phyloP scores from a whole-genome alignment of 768 basidiomycete species.

The Wakefieldia striispora region DNA sequence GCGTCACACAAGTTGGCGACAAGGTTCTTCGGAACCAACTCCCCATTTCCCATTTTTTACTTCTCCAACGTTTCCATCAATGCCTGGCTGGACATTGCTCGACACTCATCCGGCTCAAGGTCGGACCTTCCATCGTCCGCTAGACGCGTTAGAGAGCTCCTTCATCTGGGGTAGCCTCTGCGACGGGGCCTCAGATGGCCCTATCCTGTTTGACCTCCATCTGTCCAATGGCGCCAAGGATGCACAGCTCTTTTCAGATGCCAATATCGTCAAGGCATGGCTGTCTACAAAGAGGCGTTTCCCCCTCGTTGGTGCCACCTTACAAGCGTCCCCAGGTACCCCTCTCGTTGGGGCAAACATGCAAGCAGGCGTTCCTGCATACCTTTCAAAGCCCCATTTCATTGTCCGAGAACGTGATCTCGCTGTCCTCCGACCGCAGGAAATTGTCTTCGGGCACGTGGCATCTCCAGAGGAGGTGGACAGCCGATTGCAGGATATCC shows the following conservation, averaged over 20 bases:
- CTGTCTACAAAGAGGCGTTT: conserved; percentile 43
- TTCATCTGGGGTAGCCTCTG: conserved; percentile 44
- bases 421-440: no score
- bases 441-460: no score
- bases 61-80: neutral
- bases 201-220: conserved; percentile 30
- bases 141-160: conserved; percentile 39
- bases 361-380: no score
- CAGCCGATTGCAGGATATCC: no score
- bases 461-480: no score
- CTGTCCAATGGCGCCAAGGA: conserved; percentile 28
- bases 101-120: conserved; percentile 1
- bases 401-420: no score
- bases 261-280: conserved; percentile 46
- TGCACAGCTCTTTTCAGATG: conserved; percentile 24
- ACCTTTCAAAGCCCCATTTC: no score
- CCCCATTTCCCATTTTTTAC: no score
- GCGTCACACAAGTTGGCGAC: no score
- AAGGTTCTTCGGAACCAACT: no score
- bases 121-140: conserved; percentile 33
- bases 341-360: no score
- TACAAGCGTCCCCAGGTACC: conserved; percentile 23
- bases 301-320: conserved; percentile 46
- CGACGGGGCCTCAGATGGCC: conserved; percentile 43
- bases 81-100: conserved; percentile 17